Percentiles rank a stretch among this genome's conserved stretches.
These are phyloP conservation scores for Gnomoniopsis sp. DNA, from an alignment of 2,329 filamentous ascomycete genomes.

Conservation along the genomic window DNA sequence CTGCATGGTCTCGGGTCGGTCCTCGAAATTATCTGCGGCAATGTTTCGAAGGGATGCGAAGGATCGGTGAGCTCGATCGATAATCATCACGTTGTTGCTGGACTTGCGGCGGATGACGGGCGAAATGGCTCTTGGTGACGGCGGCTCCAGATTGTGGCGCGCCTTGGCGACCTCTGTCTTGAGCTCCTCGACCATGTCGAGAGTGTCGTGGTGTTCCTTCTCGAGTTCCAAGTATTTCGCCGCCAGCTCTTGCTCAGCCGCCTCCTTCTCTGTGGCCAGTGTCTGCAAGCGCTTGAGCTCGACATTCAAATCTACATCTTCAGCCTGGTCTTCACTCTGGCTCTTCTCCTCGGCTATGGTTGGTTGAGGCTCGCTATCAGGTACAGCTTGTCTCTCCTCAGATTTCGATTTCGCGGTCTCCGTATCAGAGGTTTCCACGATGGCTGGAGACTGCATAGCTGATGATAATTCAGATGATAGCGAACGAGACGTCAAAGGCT, in stretches of 20 bases:
- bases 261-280: conserved; percentile 73
- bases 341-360: not conserved
- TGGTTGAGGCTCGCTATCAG: not conserved
- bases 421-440: conserved; percentile 59
- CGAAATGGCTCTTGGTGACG: conserved; percentile 57
- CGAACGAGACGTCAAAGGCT: conserved; percentile 79
- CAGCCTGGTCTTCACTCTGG: conserved; percentile 34
- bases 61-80: conserved; percentile 87
- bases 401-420: conserved; percentile 48
- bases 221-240: conserved; percentile 82
- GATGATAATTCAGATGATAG: conserved; percentile 93
- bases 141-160: conserved; percentile 55
- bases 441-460: conserved; percentile 71
- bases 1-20: conserved; percentile 78
- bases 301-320: conserved; percentile 46
- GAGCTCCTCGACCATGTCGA: conserved; percentile 86
- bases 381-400: conserved; percentile 5
- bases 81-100: conserved; percentile 80
- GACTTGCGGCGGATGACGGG: conserved; percentile 91
- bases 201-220: conserved; percentile 72
- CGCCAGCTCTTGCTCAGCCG: conserved; percentile 67
- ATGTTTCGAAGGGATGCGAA: conserved; percentile 88
- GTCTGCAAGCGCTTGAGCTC: conserved; percentile 71
- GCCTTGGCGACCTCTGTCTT: conserved; percentile 82
- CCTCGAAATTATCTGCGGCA: conserved; percentile 79